These are phyloP conservation scores for Leptographium procerum DNA, from an alignment of 2,329 filamentous ascomycete genomes.

Conservation along the genomic window DNA sequence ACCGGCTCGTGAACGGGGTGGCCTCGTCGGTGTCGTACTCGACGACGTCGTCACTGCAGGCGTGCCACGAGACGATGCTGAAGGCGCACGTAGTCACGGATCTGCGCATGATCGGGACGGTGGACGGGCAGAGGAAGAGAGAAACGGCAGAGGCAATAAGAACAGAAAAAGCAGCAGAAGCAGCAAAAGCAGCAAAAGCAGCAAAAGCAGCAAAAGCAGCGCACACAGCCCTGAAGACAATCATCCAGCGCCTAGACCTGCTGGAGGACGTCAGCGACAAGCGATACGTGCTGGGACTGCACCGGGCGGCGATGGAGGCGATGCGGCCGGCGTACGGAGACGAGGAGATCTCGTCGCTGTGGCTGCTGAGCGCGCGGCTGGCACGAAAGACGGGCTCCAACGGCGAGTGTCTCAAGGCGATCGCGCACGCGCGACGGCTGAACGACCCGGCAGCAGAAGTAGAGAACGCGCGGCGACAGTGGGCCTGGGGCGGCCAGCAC, in stretches of 20 bases:
- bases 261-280: constrained; percentile 86
- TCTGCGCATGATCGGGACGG: constrained; percentile 61
- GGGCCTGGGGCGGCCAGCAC: constrained; percentile 85
- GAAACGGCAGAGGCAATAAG: neutral
- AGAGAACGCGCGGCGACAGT: constrained; percentile 84
- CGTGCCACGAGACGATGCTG: constrained; percentile 74
- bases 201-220: constrained; percentile 23
- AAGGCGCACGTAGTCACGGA: constrained; percentile 83
- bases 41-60: constrained; percentile 67
- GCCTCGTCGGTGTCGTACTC: constrained; percentile 65
- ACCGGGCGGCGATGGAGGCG: constrained; percentile 78
- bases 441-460: constrained; percentile 83
- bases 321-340: constrained; percentile 57
- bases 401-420: constrained; percentile 85
- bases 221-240: constrained; percentile 34
- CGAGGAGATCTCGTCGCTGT: constrained; percentile 68
- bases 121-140: constrained; percentile 17
- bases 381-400: constrained; percentile 76
- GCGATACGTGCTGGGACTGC: constrained; percentile 79
- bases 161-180: too few species aligned
- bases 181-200: neutral
- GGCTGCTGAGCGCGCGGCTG: constrained; percentile 75
- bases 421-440: constrained; percentile 75
- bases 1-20: constrained; percentile 56
- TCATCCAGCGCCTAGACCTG: constrained; percentile 73